Conservation (phyloP, 257 asterid genomes). For the Solanum habrochaites region DNA sequence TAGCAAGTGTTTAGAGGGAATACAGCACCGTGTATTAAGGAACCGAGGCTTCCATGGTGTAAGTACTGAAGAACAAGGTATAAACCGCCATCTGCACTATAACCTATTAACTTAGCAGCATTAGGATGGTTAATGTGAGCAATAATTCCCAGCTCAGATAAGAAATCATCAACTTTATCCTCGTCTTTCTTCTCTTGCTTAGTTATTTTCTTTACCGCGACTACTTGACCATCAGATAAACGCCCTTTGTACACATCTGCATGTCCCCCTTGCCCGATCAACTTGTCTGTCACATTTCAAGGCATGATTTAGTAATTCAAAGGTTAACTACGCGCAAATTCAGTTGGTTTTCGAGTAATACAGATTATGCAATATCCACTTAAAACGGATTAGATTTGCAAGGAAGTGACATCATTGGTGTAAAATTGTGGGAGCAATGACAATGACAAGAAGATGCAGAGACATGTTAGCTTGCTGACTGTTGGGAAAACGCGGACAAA, state of each 20-base stretch:
- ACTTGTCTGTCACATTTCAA: conserved; percentile 29
- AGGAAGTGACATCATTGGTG: neutral
- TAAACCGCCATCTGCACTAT: conserved; percentile 61
- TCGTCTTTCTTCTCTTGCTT: conserved; percentile 54
- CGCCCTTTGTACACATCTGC: conserved; percentile 84
- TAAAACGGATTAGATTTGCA: neutral
- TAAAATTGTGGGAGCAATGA: neutral
- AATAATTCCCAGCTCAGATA: conserved; percentile 83
- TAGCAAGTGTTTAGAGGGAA: neutral
- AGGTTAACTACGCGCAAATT: neutral
- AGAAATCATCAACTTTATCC: conserved; percentile 71
- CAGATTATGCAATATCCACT: neutral
- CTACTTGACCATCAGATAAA: conserved; percentile 62
- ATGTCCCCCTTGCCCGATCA: conserved; percentile 89
- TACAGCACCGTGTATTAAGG: conserved; percentile 49
- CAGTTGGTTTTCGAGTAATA: neutral
- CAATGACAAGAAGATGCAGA: neutral
- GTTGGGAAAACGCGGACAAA: too few species aligned
- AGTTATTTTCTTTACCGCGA: conserved; percentile 74
- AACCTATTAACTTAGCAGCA: conserved; percentile 73
- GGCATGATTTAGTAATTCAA: neutral
- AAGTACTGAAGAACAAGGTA: conserved; percentile 71
- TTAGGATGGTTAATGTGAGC: conserved; percentile 87
- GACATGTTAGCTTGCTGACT: neutral
- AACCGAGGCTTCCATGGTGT: conserved; percentile 71